Conservation (phyloP, 495 filamentous ascomycete species). For the Hypoxylon lienhwacheense region DNA sequence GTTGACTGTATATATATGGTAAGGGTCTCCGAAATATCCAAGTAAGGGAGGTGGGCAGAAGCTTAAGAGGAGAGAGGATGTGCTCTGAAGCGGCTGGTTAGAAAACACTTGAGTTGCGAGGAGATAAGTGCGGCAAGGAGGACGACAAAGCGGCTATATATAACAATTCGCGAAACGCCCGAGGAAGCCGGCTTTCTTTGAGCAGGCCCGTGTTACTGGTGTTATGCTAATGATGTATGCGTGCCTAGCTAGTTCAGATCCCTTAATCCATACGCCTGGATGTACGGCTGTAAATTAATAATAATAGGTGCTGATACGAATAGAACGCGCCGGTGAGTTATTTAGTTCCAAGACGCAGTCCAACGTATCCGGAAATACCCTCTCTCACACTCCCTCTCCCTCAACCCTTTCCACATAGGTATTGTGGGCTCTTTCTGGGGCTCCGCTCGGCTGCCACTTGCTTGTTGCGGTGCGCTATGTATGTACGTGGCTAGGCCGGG, state of each 20-base stretch:
- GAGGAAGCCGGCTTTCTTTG: conserved; percentile 10
- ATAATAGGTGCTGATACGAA: conserved; percentile 15
- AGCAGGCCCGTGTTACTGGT: neutral
- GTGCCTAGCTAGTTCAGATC: conserved; percentile 8
- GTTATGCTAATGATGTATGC: neutral
- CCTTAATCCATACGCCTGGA: conserved; percentile 16
- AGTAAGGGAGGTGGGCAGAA: neutral
- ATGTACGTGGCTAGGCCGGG: conserved; percentile 1
- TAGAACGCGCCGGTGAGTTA: conserved; percentile 28
- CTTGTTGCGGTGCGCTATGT: conserved; percentile 16
- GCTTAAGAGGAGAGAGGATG: conserved; percentile 23
- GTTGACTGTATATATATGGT: neutral
- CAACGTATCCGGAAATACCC: conserved; percentile 23
- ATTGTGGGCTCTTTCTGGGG: conserved; percentile 8
- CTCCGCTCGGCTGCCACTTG: conserved; percentile 24
- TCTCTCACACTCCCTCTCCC: conserved; percentile 1
- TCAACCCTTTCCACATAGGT: too few species aligned
- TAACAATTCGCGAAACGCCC: conserved; percentile 17
- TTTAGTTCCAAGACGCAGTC: conserved; percentile 30
- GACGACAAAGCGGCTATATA: conserved; percentile 24
- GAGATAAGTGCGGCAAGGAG: neutral
- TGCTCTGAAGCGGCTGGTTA: conserved; percentile 6
- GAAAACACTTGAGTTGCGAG: conserved; percentile 10
- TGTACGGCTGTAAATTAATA: conserved; percentile 11
- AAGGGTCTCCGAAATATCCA: neutral